phyloP scores from a whole-genome alignment of 306 rosid species.

The Cajanus cajan region DNA sequence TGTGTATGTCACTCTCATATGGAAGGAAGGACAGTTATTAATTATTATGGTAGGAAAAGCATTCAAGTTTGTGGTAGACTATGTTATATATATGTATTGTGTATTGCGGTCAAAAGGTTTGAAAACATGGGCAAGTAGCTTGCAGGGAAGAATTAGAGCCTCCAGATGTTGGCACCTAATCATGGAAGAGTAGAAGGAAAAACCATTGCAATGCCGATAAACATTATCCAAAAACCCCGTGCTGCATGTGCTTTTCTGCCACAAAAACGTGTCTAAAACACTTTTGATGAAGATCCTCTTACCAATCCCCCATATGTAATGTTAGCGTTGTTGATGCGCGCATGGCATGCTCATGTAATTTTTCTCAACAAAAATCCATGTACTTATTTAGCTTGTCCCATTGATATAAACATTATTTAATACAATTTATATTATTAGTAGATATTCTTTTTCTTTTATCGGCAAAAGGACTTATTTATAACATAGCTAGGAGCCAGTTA shows the following conservation, averaged over 20 bases:
- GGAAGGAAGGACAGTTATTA: neutral
- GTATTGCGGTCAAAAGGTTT: constrained; percentile 21
- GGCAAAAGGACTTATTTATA: neutral
- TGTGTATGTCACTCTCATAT: constrained; percentile 3
- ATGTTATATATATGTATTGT: neutral
- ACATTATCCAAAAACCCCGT: neutral
- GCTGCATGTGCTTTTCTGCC: neutral
- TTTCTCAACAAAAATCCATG: neutral
- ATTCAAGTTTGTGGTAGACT: constrained; percentile 6
- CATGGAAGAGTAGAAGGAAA: neutral
- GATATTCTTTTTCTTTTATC: neutral
- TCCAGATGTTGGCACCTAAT: neutral
- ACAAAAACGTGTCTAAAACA: neutral
- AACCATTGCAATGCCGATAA: neutral
- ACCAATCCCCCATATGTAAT: neutral
- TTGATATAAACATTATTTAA: neutral
- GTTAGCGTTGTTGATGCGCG: neutral
- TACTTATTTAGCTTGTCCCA: neutral
- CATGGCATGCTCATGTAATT: neutral
- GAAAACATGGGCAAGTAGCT: neutral
- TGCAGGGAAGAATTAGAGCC: neutral
- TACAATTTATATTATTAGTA: neutral
- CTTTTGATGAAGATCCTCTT: neutral
- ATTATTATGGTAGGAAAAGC: neutral
- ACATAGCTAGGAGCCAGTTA: neutral